A percentile compares a stretch with the other conserved stretches of the same genome.
Evolutionary conservation across 176 grass and related monocot genomes (phyloP).

Genomic region (Eleusine indica): DNA sequence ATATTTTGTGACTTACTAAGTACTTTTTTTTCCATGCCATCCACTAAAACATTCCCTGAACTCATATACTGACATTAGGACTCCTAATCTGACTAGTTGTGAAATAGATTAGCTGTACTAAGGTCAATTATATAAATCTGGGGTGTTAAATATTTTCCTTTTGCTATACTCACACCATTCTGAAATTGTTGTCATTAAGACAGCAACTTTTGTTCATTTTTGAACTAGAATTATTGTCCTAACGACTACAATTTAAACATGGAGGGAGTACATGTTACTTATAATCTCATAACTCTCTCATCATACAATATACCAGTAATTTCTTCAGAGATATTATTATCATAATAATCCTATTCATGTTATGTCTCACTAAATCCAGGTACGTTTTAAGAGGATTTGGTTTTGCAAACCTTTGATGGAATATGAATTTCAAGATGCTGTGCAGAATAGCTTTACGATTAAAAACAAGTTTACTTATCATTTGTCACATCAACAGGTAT

Average conservation of each 20-base stretch:
- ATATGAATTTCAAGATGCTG: constrained; percentile 44
- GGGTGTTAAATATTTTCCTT: background rate
- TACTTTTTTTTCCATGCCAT: constrained; percentile 11
- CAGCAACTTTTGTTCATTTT: too few species aligned
- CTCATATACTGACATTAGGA: background rate
- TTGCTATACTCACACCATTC: background rate
- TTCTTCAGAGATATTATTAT: background rate
- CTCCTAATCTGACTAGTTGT: background rate
- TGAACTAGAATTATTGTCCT: too few species aligned
- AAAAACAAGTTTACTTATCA: constrained; percentile 42
- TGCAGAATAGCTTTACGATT: constrained; percentile 24
- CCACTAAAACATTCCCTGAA: background rate
- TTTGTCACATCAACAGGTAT: constrained; percentile 57
- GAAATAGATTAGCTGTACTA: background rate
- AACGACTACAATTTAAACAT: too few species aligned
- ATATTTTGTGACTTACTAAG: constrained; percentile 17
- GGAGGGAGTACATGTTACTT: background rate
- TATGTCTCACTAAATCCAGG: constrained; percentile 39
- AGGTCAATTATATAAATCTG: background rate
- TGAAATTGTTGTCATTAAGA: too few species aligned
- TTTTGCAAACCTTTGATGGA: constrained; percentile 60
- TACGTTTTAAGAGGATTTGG: constrained; percentile 65
- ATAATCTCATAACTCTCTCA: background rate
- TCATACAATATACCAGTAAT: background rate
- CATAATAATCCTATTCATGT: constrained; percentile 13